Evolutionary conservation across 176 grass and related monocot genomes (phyloP).

Genomic region (Carex cristatella): DNA sequence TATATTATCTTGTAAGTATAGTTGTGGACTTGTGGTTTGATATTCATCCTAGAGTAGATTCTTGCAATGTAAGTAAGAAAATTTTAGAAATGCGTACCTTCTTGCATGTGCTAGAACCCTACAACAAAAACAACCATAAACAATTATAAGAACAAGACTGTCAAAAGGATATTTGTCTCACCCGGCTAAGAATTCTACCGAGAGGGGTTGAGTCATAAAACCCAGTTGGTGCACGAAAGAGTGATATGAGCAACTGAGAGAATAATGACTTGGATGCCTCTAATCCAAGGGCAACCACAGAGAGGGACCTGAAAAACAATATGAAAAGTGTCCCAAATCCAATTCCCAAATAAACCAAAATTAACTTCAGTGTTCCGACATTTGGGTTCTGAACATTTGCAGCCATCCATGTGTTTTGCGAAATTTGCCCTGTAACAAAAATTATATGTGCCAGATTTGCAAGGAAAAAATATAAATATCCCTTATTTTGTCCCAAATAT

Average conservation of each 20-base stretch:
- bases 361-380: slow-evolving; percentile 63
- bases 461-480: slow-evolving; percentile 55
- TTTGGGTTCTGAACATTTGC: slow-evolving; percentile 65
- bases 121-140: background rate
- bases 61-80: too few species aligned
- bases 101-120: too few species aligned
- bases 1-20: too few species aligned
- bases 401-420: slow-evolving; percentile 93
- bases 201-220: slow-evolving; percentile 94
- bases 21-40: too few species aligned
- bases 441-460: slow-evolving; percentile 38
- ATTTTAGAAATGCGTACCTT: too few species aligned
- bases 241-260: slow-evolving; percentile 57
- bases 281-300: slow-evolving; percentile 45
- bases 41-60: too few species aligned
- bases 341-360: slow-evolving; percentile 68
- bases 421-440: slow-evolving; percentile 76
- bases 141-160: background rate
- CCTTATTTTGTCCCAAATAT: slow-evolving; percentile 75
- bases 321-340: slow-evolving; percentile 56
- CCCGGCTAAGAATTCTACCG: slow-evolving; percentile 81
- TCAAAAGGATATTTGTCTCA: slow-evolving; percentile 38
- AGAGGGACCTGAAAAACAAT: slow-evolving; percentile 54
- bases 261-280: slow-evolving; percentile 87
- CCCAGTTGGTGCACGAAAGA: slow-evolving; percentile 81